Conservation (phyloP, 2,329 filamentous ascomycete genomes). For the Amauroascus verrucosus region DNA sequence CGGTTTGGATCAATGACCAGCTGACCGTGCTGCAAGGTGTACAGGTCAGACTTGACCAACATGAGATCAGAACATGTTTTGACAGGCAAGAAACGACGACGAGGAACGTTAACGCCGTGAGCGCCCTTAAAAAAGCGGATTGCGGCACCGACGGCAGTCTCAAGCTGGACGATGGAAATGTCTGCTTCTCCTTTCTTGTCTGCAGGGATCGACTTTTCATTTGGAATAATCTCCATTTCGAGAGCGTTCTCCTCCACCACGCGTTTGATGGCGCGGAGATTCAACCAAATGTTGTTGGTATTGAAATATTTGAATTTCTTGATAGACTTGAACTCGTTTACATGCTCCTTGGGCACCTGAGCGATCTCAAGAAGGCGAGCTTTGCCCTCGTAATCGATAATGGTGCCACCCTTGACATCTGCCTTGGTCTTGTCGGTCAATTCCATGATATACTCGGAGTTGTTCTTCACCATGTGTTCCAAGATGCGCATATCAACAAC, state of each 20-base stretch:
- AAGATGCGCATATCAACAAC: slow-evolving; percentile 96
- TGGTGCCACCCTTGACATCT: slow-evolving; percentile 99
- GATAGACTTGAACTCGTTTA: slow-evolving; percentile 99
- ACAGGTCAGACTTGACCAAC: slow-evolving; percentile 98
- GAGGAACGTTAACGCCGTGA: slow-evolving; percentile 96
- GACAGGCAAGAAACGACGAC: slow-evolving; percentile 95
- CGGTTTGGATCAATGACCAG: slow-evolving; percentile 92
- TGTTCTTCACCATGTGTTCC: slow-evolving; percentile 97
- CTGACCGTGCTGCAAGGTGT: slow-evolving; percentile 97
- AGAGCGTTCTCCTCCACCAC: slow-evolving; percentile 98
- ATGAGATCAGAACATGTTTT: slow-evolving; percentile 99
- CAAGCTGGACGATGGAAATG: slow-evolving; percentile 92
- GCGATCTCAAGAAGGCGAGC: slow-evolving; percentile 96
- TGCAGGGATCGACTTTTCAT: slow-evolving; percentile 94
- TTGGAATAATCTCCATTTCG: slow-evolving; percentile 99
- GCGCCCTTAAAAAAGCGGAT: slow-evolving; percentile 98
- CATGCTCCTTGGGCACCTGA: slow-evolving; percentile 98
- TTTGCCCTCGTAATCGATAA: slow-evolving; percentile 97
- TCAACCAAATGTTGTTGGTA: slow-evolving; percentile 99
- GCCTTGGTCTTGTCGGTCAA: slow-evolving; percentile 99
- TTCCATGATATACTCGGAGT: slow-evolving; percentile 99
- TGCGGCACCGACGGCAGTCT: slow-evolving; percentile 95
- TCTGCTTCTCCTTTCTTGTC: slow-evolving; percentile 99
- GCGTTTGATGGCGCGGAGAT: slow-evolving; percentile 92
- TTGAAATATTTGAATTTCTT: slow-evolving; percentile 99